phyloP scores from a whole-genome alignment of 768 basidiomycete species.

The Russula sp. region DNA sequence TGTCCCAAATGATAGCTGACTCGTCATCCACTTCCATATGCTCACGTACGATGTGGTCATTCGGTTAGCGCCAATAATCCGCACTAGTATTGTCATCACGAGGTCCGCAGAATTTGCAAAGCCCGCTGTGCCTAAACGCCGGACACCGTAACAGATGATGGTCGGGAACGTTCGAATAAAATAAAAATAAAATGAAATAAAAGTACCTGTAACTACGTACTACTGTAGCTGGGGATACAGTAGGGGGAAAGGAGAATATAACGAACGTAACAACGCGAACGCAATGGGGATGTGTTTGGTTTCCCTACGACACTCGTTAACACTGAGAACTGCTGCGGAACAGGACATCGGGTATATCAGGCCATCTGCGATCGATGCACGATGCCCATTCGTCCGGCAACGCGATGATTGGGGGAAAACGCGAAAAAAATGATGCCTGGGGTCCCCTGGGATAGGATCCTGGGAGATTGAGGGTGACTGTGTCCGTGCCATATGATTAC shows the following conservation, averaged over 20 bases:
- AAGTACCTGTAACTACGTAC: neutral
- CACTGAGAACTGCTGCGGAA: neutral
- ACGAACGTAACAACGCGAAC: neutral
- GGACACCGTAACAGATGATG: neutral
- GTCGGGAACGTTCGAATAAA: neutral
- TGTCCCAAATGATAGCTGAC: neutral
- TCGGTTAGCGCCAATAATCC: neutral
- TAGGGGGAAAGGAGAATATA: neutral
- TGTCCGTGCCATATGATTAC: neutral
- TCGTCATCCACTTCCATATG: neutral
- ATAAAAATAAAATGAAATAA: no score
- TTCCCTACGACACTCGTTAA: neutral
- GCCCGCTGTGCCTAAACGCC: no score
- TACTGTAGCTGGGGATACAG: no score
- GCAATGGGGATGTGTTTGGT: neutral
- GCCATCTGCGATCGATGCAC: neutral
- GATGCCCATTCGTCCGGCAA: no score
- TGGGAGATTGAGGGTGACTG: conserved; percentile 9
- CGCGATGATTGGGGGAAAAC: neutral
- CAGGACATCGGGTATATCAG: neutral
- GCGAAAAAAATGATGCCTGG: neutral
- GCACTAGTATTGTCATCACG: neutral
- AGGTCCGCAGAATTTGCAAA: neutral
- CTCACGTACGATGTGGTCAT: neutral
- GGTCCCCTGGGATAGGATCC: neutral